Conservation (phyloP, 306 rosid genomes). For the Vigna nakashimae region DNA sequence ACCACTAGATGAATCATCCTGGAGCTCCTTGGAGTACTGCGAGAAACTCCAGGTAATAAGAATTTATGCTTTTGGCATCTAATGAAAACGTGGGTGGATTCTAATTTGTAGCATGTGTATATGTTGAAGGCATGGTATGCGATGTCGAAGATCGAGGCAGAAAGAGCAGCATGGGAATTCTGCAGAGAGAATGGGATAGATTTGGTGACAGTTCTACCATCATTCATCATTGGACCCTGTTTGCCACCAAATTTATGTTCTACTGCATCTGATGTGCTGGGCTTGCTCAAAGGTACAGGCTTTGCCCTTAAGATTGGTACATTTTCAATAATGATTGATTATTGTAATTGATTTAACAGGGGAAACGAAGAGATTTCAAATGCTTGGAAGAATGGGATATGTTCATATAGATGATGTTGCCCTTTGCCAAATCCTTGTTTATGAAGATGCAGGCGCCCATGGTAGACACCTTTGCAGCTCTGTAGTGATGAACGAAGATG, state of each 20-base stretch:
- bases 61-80: neutral
- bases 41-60: slow-evolving; percentile 58
- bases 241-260: slow-evolving; percentile 75
- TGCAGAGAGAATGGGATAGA: slow-evolving; percentile 70
- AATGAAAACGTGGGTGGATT: neutral
- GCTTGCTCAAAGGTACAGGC: slow-evolving; percentile 68
- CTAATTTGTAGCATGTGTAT: neutral
- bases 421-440: slow-evolving; percentile 68
- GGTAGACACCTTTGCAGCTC: slow-evolving; percentile 85
- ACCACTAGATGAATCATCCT: slow-evolving; percentile 74
- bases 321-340: neutral
- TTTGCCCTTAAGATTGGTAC: neutral
- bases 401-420: slow-evolving; percentile 88
- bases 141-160: slow-evolving; percentile 79
- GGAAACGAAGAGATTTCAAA: slow-evolving; percentile 65
- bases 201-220: slow-evolving; percentile 72
- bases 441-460: slow-evolving; percentile 55
- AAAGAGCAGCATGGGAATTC: slow-evolving; percentile 86
- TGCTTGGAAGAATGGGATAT: slow-evolving; percentile 88
- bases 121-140: slow-evolving; percentile 71
- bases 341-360: slow-evolving; percentile 50
- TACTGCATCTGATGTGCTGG: slow-evolving; percentile 83
- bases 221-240: slow-evolving; percentile 74
- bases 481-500: slow-evolving; percentile 52
- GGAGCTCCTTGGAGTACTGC: slow-evolving; percentile 74